phyloP scores from a whole-genome alignment of 2,329 filamentous ascomycete species.

The Colletotrichum liaoningense region DNA sequence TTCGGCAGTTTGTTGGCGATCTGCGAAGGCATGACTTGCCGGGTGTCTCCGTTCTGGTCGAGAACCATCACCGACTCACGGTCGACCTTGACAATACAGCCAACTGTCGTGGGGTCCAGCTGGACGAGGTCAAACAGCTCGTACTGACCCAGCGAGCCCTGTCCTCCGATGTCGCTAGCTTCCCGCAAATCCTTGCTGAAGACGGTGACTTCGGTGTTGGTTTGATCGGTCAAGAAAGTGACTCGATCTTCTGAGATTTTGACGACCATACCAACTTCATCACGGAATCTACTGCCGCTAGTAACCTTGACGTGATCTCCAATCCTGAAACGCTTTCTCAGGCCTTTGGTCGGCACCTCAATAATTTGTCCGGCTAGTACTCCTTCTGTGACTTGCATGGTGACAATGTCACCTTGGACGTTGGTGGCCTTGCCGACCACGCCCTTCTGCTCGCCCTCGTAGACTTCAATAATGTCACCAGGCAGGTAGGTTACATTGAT shows the following conservation, averaged over 20 bases:
- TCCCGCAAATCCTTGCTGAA: slow-evolving; percentile 97
- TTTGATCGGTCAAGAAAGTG: slow-evolving; percentile 92
- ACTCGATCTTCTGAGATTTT: slow-evolving; percentile 93
- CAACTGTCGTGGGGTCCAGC: slow-evolving; percentile 91
- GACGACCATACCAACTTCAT: slow-evolving; percentile 97
- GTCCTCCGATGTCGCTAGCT: slow-evolving; percentile 90
- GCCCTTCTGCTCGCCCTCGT: slow-evolving; percentile 93
- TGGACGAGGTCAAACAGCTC: slow-evolving; percentile 95
- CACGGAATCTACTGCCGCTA: slow-evolving; percentile 91
- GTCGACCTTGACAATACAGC: slow-evolving; percentile 94
- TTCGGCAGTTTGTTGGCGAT: slow-evolving; percentile 89
- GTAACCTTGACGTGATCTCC: slow-evolving; percentile 99
- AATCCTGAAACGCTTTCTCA: slow-evolving; percentile 91
- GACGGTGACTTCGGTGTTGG: slow-evolving; percentile 92
- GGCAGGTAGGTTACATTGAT: slow-evolving; percentile 87
- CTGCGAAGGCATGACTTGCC: slow-evolving; percentile 88
- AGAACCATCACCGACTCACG: slow-evolving; percentile 90
- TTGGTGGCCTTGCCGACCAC: slow-evolving; percentile 87
- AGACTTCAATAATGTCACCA: slow-evolving; percentile 97
- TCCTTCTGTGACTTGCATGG: slow-evolving; percentile 85
- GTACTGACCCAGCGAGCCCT: slow-evolving; percentile 87
- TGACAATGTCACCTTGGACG: slow-evolving; percentile 92
- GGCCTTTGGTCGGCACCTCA: slow-evolving; percentile 90
- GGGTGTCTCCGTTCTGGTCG: slow-evolving; percentile 87
- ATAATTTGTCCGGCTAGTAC: slow-evolving; percentile 85